These are phyloP conservation scores for Stemphylium beticola DNA, from an alignment of 2,329 filamentous ascomycete genomes.

Conservation along the genomic window DNA sequence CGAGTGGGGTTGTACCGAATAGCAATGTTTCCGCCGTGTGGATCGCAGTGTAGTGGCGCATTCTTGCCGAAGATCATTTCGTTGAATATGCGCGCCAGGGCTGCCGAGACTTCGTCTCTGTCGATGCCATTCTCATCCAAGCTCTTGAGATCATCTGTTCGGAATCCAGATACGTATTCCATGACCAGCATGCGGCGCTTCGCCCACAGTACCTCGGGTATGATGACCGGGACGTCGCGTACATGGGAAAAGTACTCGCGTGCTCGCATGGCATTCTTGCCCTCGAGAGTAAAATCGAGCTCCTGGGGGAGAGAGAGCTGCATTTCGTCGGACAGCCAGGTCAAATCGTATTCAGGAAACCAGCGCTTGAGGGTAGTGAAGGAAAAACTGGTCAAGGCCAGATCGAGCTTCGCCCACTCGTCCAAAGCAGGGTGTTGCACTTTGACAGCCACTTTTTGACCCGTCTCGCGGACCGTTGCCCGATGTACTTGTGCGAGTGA, in stretches of 20 bases:
- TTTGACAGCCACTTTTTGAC: conserved; percentile 91
- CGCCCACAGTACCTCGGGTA: conserved; percentile 89
- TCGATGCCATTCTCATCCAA: conserved; percentile 87
- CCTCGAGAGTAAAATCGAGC: conserved; percentile 86
- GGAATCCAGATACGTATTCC: conserved; percentile 86
- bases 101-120: conserved; percentile 92
- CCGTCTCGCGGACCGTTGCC: conserved; percentile 79
- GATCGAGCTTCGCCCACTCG: conserved; percentile 87
- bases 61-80: conserved; percentile 97
- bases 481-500: conserved; percentile 94
- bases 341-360: conserved; percentile 97
- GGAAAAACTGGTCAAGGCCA: conserved; percentile 84
- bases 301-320: conserved; percentile 88
- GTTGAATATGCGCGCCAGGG: conserved; percentile 92
- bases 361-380: conserved; percentile 89
- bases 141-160: conserved; percentile 87
- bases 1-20: conserved; percentile 76
- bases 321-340: conserved; percentile 95
- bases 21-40: conserved; percentile 94
- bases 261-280: conserved; percentile 79
- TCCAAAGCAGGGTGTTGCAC: conserved; percentile 90
- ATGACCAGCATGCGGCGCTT: conserved; percentile 90
- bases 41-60: conserved; percentile 93
- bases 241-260: conserved; percentile 80
- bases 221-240: conserved; percentile 78